Base-by-base conservation (phyloP, 179 eudicot genomes). In the Vitellaria paradoxa region DNA sequence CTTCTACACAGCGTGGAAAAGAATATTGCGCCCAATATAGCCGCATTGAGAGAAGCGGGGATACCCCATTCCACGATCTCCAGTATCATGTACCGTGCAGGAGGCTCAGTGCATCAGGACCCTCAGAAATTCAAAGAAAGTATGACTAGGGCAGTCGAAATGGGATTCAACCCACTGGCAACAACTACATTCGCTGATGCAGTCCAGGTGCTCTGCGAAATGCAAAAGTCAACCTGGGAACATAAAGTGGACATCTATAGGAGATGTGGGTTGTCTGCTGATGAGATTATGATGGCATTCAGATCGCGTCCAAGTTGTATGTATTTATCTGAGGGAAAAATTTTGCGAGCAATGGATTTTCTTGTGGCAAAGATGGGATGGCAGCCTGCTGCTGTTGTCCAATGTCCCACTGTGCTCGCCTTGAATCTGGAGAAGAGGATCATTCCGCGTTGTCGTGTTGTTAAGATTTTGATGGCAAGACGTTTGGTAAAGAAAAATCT, bases 331-430 rank as follows among this genome's bases (percentile, higher is more conserved):
- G 73, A 76, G 74, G 20, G 68, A 56, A 76, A 68, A 46, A 50
- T 68, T 1, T 9, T 4, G 21, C 1, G 24, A 24, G 24, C 46
- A 4, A 66, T 76, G 72, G 73, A 68, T 20, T 76, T 66, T 6
- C 37, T 68, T 47, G 68, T 69, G 3, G 68, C 57, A 17, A 0
- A 68, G n/a, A 57, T 77, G 74, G 65, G 79, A 15, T 77, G 79
- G 79, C 13, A 59, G 4, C 14, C 13, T 3, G 9, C 79, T 5
- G 17, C 50, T 14, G 12, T 68, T 56, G 23, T 68, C 14, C 2
- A 3, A 20, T 13, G 14, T 45, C 74, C 79, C 2, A 5, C 5
- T 4, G 67, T 42, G 21, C 9, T 77, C 18, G 9, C 0, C 11
- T 70, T 15, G 15, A 69, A 30, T 24, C 8, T 46, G 68, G 47